Percentiles rank a stretch among this genome's conserved stretches.
phyloP scores from a whole-genome alignment of 2,329 filamentous ascomycete species.

The Hypoxylon sp. region DNA sequence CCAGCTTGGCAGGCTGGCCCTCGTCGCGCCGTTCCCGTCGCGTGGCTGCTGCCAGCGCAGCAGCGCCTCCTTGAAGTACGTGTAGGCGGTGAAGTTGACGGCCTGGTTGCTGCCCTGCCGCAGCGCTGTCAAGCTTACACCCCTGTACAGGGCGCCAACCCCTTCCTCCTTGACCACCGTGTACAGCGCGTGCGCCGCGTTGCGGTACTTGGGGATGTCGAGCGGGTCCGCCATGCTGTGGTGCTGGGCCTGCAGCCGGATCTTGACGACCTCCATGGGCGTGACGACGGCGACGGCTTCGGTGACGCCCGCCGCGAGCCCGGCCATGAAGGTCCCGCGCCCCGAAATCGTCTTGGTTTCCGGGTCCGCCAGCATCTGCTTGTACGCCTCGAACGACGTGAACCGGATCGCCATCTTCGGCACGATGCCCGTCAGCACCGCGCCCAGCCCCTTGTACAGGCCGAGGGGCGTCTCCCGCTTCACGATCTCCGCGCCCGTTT shows the following conservation, averaged over 20 bases:
- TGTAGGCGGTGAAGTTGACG: constrained; percentile 98
- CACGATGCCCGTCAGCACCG: constrained; percentile 94
- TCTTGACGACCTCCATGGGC: constrained; percentile 99
- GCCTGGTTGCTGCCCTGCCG: constrained; percentile 97
- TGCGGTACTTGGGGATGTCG: constrained; percentile 96
- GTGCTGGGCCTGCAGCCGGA: constrained; percentile 96
- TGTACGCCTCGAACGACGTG: constrained; percentile 96
- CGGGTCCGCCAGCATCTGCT: constrained; percentile 79
- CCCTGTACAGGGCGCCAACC: constrained; percentile 86
- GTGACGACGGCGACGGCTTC: constrained; percentile 97
- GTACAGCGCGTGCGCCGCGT: constrained; percentile 84
- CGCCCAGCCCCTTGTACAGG: constrained; percentile 97
- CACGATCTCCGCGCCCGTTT: constrained; percentile 87
- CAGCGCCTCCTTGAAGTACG: constrained; percentile 86
- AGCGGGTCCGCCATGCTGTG: constrained; percentile 98
- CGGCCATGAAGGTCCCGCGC: constrained; percentile 76
- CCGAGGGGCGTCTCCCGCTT: constrained; percentile 90
- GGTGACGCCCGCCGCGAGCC: constrained; percentile 91
- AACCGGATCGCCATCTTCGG: constrained; percentile 99
- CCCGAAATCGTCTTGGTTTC: constrained; percentile 76
- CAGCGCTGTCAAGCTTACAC: constrained; percentile 91
- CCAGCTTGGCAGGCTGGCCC: constrained; percentile 78
- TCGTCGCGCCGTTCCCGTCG: not conserved
- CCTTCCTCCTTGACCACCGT: constrained; percentile 95
- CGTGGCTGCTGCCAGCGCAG: constrained; percentile 76